Base-by-base conservation (phyloP, 306 rosid genomes). In the Delonix regia region DNA sequence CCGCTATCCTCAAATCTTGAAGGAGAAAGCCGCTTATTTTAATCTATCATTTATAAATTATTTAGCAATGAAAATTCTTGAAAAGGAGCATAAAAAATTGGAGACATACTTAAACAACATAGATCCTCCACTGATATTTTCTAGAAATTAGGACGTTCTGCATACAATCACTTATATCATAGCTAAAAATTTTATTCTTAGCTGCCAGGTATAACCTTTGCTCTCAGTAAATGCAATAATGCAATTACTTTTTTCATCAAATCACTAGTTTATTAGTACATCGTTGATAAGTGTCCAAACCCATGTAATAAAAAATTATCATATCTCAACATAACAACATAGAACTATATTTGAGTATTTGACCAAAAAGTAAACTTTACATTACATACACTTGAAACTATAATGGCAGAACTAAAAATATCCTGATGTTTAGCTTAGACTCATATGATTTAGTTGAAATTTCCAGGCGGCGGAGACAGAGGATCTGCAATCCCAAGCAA, bases 181-280 rank as follows among this genome's bases (percentile, higher is more conserved):
- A 16, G 42, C 4, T 33, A 7, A 16, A 34, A 62, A n/a, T n/a
- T n/a, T n/a, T 30, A 18, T 28, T 30, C 45, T 38, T 47, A 60
- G 62, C 24, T 60, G 45, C 24, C 72, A 79, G 48, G 10, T 69
- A 15, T 47, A 28, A 64, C 6, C 15, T n/a, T 33, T 33, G 33
- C 34, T 76, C 64, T 63, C 51, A 36, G 51, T 19, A 72, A 34
- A 52, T 71, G 33, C 75, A 71, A 51, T 19, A 30, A 49, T 49
- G 19, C 47, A 33, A 16, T n/a, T 15, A 0, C 48, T 33, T 5
- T 47, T 51, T 51, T 30, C 63, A 71, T 71, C 63, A 34, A 44
- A 51, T 33, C n/a, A 34, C 21, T 51, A 14, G 34, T 51, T 71
- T 71, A 15, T 33, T 27, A 33, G 76, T 51, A 48, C 15, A 71